Evolutionary conservation across 331 rosid species (phyloP), one percentile per base, ranked within the genome.

Genomic region (Quercus tomentella): DNA sequence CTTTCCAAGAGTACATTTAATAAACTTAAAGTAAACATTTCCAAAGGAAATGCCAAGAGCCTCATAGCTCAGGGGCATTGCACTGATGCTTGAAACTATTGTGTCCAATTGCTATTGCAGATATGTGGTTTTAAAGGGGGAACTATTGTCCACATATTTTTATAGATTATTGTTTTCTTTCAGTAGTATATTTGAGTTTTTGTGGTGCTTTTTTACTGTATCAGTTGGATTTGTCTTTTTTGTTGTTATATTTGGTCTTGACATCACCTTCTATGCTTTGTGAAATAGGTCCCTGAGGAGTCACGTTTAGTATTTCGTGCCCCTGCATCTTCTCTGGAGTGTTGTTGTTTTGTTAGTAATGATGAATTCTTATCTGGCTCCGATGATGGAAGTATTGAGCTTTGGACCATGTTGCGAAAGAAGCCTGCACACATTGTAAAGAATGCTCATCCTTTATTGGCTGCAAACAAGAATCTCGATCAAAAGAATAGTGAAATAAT

Each of bases 341-440:
- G 96, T 69, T 89, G 97, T 83, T 87, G 98, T 80, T 93, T 96
- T 81, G 87, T 93, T 62, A 88, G 84, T 83, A 93, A 91, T 76
- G 99, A 91, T 6, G 97, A 93, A 70, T 85, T 91, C 81, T 84
- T 96, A 78, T 89, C 99, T 54, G 99, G 99, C 60, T 88, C 98
- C 28, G 96, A 87, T 80, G 94, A 93, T 76, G 99, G 99, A 71
- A 93, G 92, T 88, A 86, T 96, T 74, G 93, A 93, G 84, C 90
- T 91, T 65, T 96, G 99, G 99, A 82, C 72, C 45, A 65, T 77
- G 30, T 37, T 83, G 83, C 85, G 93, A 63, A 96, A 96, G 92
- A 96, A 96, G 89, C 99, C 99, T 35, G 79, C 79, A 84, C 83
- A 80, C 79, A 90, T 96, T 65, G 82, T 87, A 77, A 89, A 80